Conservation (phyloP, 2,329 filamentous ascomycete species). For the Rutstroemia sydowiana region DNA sequence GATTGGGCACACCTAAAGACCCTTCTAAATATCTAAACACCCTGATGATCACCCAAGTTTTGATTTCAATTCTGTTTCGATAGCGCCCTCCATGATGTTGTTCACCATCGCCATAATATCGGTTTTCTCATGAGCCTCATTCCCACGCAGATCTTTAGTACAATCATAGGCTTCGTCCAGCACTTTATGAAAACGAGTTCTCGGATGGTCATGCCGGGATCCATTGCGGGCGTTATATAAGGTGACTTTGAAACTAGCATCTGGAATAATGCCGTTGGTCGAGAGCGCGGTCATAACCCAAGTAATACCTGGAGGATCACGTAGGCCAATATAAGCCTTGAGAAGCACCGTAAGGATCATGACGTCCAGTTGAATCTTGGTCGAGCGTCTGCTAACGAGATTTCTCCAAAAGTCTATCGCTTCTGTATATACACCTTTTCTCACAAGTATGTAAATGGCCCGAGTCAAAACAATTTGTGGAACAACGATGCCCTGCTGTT, state of each 20-base stretch:
- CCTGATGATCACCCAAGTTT: neutral
- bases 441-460: conserved; percentile 21
- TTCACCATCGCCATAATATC: conserved; percentile 17
- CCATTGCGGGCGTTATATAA: conserved; percentile 13
- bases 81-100: conserved; percentile 23
- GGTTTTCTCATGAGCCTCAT: conserved; percentile 5
- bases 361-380: conserved; percentile 15
- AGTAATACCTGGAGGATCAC: conserved; percentile 20
- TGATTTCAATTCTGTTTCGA: conserved; percentile 8
- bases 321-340: conserved; percentile 21
- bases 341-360: conserved; percentile 24
- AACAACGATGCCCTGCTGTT: conserved; percentile 18
- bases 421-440: conserved; percentile 10
- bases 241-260: conserved; percentile 15
- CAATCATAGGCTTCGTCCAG: conserved; percentile 12
- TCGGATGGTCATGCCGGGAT: neutral
- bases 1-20: too few species aligned
- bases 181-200: conserved; percentile 7
- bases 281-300: conserved; percentile 22
- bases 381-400: conserved; percentile 15
- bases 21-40: too few species aligned
- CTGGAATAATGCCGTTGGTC: conserved; percentile 21
- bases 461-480: conserved; percentile 22
- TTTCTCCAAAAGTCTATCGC: conserved; percentile 27
- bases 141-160: conserved; percentile 13